Conservation (phyloP, 192 early-diverging fungal species). For the Geranomyces variabilis region DNA sequence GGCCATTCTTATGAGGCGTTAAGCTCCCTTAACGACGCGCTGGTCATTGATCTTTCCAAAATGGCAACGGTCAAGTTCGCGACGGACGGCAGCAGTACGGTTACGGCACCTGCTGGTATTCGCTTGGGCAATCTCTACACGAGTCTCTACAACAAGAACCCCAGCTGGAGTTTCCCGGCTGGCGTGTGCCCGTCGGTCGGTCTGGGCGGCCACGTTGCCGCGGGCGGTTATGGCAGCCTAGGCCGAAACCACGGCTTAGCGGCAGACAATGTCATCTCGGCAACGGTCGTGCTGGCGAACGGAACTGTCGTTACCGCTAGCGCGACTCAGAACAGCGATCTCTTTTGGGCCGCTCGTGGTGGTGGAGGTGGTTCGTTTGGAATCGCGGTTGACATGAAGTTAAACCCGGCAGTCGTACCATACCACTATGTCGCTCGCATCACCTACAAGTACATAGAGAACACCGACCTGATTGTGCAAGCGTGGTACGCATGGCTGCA, state of each 20-base stretch:
- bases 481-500: constrained; percentile 16
- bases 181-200: constrained; percentile 66
- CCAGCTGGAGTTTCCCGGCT: constrained; percentile 45
- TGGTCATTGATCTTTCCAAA: constrained; percentile 56
- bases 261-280: constrained; percentile 51
- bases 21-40: constrained; percentile 43
- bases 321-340: constrained; percentile 47
- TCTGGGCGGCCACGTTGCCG: constrained; percentile 59
- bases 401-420: neutral
- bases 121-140: constrained; percentile 57
- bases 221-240: constrained; percentile 60
- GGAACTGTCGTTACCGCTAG: constrained; percentile 52
- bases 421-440: constrained; percentile 9
- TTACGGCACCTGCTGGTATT: constrained; percentile 46
- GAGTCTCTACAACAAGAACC: constrained; percentile 36
- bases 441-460: constrained; percentile 6
- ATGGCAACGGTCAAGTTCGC: constrained; percentile 33
- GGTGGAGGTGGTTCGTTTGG: constrained; percentile 53
- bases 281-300: constrained; percentile 50
- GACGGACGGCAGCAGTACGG: constrained; percentile 35
- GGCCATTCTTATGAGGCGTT: constrained; percentile 66
- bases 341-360: constrained; percentile 68
- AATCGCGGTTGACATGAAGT: constrained; percentile 24
- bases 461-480: constrained; percentile 7
- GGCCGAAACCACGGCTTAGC: constrained; percentile 56